phyloP scores from a whole-genome alignment of 2,329 filamentous ascomycete genomes.

The Scedosporium dehoogii region DNA sequence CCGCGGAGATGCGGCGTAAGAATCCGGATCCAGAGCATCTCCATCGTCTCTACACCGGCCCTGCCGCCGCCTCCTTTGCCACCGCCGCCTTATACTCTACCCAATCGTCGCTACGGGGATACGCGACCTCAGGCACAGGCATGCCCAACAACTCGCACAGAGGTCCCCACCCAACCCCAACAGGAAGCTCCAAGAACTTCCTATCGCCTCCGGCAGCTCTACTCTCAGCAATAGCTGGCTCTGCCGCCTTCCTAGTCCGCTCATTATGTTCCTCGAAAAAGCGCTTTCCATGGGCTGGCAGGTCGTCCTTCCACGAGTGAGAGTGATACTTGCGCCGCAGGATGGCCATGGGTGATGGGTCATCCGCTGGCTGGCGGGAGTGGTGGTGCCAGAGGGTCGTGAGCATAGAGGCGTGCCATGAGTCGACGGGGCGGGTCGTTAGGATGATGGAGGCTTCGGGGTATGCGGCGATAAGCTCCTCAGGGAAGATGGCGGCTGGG shows the following conservation, averaged over 20 bases:
- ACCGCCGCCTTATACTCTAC: background rate
- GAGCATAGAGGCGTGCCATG: constrained; percentile 52
- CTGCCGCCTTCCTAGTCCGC: constrained; percentile 13
- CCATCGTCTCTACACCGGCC: background rate
- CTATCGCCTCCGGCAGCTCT: constrained; percentile 13
- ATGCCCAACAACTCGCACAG: constrained; percentile 26
- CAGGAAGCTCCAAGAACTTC: constrained; percentile 22
- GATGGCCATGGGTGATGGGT: constrained; percentile 34
- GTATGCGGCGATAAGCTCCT: constrained; percentile 62
- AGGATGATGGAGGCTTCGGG: constrained; percentile 63
- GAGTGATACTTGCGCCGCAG: constrained; percentile 63
- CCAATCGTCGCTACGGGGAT: background rate
- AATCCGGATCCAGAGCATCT: background rate
- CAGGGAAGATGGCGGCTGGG: constrained; percentile 57
- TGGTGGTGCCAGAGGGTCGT: constrained; percentile 42
- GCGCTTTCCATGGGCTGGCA: constrained; percentile 54
- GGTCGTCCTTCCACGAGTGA: constrained; percentile 58
- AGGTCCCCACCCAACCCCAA: constrained; percentile 26
- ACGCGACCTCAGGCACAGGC: constrained; percentile 18
- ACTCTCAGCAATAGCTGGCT: background rate
- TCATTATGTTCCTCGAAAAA: constrained; percentile 38
- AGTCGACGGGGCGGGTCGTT: constrained; percentile 55
- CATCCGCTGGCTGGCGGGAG: constrained; percentile 31
- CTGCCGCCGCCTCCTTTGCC: background rate
- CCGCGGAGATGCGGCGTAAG: background rate